phyloP scores from a whole-genome alignment of 164 flowering plant genomes.

The Annona cherimola region DNA sequence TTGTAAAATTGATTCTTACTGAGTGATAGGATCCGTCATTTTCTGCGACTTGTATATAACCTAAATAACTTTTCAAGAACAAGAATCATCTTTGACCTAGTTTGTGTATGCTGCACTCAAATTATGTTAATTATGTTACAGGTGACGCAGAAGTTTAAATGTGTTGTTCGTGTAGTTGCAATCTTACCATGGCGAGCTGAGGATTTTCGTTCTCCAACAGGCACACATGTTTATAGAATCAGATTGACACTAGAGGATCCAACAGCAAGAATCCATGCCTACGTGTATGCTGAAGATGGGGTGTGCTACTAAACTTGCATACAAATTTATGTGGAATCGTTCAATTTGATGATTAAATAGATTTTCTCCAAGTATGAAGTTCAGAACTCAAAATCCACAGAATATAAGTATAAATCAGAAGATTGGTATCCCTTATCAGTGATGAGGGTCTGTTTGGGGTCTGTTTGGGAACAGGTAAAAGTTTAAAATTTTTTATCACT shows the following conservation, averaged over 20 bases:
- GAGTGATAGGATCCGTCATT: background rate
- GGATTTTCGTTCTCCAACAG: slow-evolving; percentile 25
- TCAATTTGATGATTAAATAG: too few species aligned
- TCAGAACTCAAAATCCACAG: too few species aligned
- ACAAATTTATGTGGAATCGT: too few species aligned
- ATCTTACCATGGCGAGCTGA: slow-evolving; percentile 21
- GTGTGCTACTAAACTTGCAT: slow-evolving; percentile 25
- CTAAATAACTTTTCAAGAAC: too few species aligned
- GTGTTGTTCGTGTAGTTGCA: slow-evolving; percentile 29
- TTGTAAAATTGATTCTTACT: too few species aligned
- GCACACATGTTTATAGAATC: slow-evolving; percentile 34
- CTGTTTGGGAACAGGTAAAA: too few species aligned
- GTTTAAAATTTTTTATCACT: too few species aligned
- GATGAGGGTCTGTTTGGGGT: too few species aligned
- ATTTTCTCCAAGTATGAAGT: too few species aligned
- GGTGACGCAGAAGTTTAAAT: slow-evolving; percentile 24
- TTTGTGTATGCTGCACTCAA: background rate
- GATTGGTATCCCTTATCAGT: too few species aligned
- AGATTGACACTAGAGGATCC: slow-evolving; percentile 79
- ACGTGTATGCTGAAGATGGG: slow-evolving; percentile 65
- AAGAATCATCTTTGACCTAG: background rate
- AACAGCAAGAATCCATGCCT: slow-evolving; percentile 79
- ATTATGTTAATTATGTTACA: slow-evolving; percentile 4
- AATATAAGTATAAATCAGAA: too few species aligned
- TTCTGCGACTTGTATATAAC: too few species aligned